These are phyloP conservation scores for Pluteus cervinus DNA, from an alignment of 768 basidiomycete genomes.

Conservation along the genomic window DNA sequence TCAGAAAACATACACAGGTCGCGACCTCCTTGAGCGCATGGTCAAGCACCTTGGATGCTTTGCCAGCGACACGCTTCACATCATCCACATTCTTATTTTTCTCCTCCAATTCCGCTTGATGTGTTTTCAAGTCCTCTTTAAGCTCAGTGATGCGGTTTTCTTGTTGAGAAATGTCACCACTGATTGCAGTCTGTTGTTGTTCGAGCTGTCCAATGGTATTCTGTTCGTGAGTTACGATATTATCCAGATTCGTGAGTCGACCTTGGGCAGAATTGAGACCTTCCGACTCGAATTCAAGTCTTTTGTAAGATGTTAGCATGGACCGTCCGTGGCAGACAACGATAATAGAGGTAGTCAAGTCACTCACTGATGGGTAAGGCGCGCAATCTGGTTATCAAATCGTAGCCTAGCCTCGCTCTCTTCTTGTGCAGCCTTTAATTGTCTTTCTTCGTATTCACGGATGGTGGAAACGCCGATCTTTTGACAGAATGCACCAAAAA, in stretches of 20 bases:
- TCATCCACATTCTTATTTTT: slow-evolving; percentile 71
- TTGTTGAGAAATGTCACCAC: slow-evolving; percentile 53
- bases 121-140: slow-evolving; percentile 52
- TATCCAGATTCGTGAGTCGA: slow-evolving; percentile 51
- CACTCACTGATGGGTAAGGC: slow-evolving; percentile 79
- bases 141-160: slow-evolving; percentile 50
- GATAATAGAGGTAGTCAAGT: too few relatives aligned
- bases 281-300: slow-evolving; percentile 77
- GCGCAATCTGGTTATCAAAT: slow-evolving; percentile 81
- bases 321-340: not conserved
- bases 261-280: slow-evolving; percentile 61
- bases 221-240: slow-evolving; percentile 46
- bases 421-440: slow-evolving; percentile 82
- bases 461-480: slow-evolving; percentile 78
- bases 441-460: slow-evolving; percentile 90
- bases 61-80: slow-evolving; percentile 62
- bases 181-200: slow-evolving; percentile 45
- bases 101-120: slow-evolving; percentile 66
- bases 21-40: slow-evolving; percentile 89
- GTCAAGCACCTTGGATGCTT: slow-evolving; percentile 74
- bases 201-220: slow-evolving; percentile 47
- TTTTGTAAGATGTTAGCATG: slow-evolving; percentile 21
- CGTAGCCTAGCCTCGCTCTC: slow-evolving; percentile 79
- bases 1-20: slow-evolving; percentile 40
- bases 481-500: slow-evolving; percentile 75